These are phyloP conservation scores for Jackrogersella multiformis DNA, from an alignment of 495 filamentous ascomycete species.

Conservation along the genomic window DNA sequence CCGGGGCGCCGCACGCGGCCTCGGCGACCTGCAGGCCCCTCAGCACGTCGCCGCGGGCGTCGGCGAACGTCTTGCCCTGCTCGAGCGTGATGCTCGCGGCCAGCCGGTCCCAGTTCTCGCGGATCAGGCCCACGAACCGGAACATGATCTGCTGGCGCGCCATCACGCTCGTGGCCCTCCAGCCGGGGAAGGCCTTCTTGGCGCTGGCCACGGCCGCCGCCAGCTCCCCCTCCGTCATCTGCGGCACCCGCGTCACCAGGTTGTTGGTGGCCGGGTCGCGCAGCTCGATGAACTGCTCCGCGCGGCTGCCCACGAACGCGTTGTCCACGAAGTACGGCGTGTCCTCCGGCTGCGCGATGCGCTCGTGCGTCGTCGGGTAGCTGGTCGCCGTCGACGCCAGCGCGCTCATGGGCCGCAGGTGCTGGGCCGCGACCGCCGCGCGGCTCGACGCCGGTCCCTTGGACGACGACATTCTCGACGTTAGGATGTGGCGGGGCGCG, in stretches of 20 bases:
- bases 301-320: conserved; percentile 77
- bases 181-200: conserved; percentile 87
- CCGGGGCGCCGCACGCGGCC: conserved; percentile 93
- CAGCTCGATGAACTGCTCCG: conserved; percentile 88
- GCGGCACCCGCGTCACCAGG: conserved; percentile 95
- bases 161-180: conserved; percentile 85
- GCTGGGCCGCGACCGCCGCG: conserved; percentile 70
- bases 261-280: conserved; percentile 98
- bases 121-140: conserved; percentile 88
- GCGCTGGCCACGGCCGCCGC: conserved; percentile 87
- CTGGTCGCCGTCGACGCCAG: conserved; percentile 69
- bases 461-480: conserved; percentile 49
- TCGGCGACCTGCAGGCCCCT: conserved; percentile 96
- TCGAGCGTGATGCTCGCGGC: conserved; percentile 96
- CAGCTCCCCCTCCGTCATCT: conserved; percentile 91
- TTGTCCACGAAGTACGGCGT: conserved; percentile 95
- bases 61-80: conserved; percentile 98
- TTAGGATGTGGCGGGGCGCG: conserved; percentile 27
- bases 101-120: conserved; percentile 93
- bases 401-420: conserved; percentile 61
- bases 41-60: conserved; percentile 94
- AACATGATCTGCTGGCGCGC: conserved; percentile 96
- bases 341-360: conserved; percentile 75
- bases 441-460: conserved; percentile 49
- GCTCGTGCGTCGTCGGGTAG: conserved; percentile 85